A percentile compares a stretch with the other conserved stretches of the same genome.
Evolutionary conservation across 305 asterid species (phyloP).

Genomic region (Petunia hybrid): DNA sequence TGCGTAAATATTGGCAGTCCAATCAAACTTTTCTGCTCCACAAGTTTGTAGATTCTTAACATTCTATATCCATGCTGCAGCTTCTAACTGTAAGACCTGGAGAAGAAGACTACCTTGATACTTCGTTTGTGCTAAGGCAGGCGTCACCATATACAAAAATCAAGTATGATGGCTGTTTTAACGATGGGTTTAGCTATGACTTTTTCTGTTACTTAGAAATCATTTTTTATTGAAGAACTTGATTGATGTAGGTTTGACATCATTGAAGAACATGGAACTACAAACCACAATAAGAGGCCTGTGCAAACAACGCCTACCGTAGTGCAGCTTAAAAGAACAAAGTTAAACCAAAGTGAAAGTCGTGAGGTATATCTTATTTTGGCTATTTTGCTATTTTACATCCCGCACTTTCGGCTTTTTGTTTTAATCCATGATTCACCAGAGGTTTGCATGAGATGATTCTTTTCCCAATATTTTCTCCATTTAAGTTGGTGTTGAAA

Average conservation of each 20-base stretch:
- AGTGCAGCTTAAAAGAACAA: slow-evolving; percentile 73
- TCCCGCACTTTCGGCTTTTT: slow-evolving; percentile 6
- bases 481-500: neutral
- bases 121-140: slow-evolving; percentile 86
- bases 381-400: slow-evolving; percentile 25
- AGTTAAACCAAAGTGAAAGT: slow-evolving; percentile 51
- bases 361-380: slow-evolving; percentile 53
- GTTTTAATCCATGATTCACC: slow-evolving; percentile 30
- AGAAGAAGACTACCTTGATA: slow-evolving; percentile 80
- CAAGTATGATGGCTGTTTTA: slow-evolving; percentile 55
- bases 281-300: slow-evolving; percentile 70
- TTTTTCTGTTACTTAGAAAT: slow-evolving; percentile 28
- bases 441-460: slow-evolving; percentile 4
- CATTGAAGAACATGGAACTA: slow-evolving; percentile 54
- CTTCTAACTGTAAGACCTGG: slow-evolving; percentile 89
- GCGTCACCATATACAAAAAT: slow-evolving; percentile 88
- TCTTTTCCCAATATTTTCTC: slow-evolving; percentile 13
- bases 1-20: slow-evolving; percentile 28
- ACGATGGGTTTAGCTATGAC: slow-evolving; percentile 22
- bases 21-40: slow-evolving; percentile 27
- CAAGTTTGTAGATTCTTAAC: slow-evolving; percentile 28
- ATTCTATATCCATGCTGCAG: slow-evolving; percentile 48
- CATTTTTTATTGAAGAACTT: slow-evolving; percentile 32
- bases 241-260: slow-evolving; percentile 66
- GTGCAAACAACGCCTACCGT: slow-evolving; percentile 59